phyloP scores from a whole-genome alignment of 306 rosid species.

The Vigna reflexopilosa region DNA sequence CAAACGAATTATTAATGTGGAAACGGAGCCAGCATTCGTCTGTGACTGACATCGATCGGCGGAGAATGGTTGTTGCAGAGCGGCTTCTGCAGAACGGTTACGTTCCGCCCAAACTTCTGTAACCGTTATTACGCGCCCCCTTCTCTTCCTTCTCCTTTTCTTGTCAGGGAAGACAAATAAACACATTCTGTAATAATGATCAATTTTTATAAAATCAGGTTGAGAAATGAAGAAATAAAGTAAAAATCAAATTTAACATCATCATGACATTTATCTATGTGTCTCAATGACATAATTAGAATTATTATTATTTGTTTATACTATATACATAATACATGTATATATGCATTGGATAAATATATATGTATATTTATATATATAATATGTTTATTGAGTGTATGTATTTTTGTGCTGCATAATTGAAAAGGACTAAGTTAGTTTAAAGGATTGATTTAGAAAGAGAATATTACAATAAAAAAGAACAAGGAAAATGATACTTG shows the following conservation, averaged over 20 bases:
- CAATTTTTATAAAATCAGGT: not conserved
- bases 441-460: not conserved
- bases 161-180: not conserved
- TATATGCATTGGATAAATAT: too few relatives aligned
- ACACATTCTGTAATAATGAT: not conserved
- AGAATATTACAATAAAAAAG: not conserved
- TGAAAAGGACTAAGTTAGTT: not conserved
- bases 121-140: constrained; percentile 1
- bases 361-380: too few relatives aligned
- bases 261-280: not conserved
- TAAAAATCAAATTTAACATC: not conserved
- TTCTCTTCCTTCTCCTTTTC: constrained; percentile 1
- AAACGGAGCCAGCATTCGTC: constrained; percentile 37
- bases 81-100: constrained; percentile 23
- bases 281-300: not conserved
- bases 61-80: not conserved
- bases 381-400: too few relatives aligned
- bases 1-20: constrained; percentile 49
- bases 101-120: not conserved
- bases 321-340: too few relatives aligned
- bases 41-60: not conserved
- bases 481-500: too few relatives aligned
- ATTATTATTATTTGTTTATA: too few relatives aligned
- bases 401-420: not conserved
- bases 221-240: not conserved